Base-by-base conservation (phyloP, 805 yeast genomes). In the Saccharomycopsis sp. region DNA sequence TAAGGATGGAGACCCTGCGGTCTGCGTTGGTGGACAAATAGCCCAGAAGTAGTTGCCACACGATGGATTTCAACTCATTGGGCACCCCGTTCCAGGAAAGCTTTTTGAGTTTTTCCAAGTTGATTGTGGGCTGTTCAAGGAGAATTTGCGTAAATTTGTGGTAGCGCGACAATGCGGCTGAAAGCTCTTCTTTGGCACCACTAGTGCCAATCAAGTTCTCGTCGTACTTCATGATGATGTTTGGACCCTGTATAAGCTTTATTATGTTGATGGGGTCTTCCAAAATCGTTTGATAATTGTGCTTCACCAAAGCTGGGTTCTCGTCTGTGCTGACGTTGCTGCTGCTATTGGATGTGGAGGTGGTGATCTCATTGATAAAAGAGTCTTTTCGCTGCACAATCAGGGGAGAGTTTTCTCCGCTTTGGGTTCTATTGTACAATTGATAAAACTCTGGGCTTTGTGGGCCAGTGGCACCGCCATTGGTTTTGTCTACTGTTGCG, bases 21-120 rank as follows among this genome's bases (percentile, higher is more conserved):
- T 79, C 75, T 19, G 79, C 71, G 55, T 87, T 92, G 1, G 92
- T 75, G 1, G 98, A 96, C 27, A 89, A 63, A 57, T 92, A 92
- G 1, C 97, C 97, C 38, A 89, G 68, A 36, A 92, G 59, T 13
- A 88, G 62, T 61, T 86, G 94, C 98, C 98, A 92, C 9, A 83
- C 75, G 30, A 80, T 61, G 0, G 96, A 83, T 44, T 97, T 67
- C 43, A 87, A 67, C 43, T 77, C 79, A 9, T 71, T 63, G 0
- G 98, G 97, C 4, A 92, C 74, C 2, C 99, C 98, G 52, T 88
- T 82, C 97, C 98, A 92, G 13, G 96, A 73, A 38, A 87, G 68
- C 54, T 81, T 77, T 48, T 85, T 71, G 40, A 92, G 65, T 38
- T 79, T 87, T 36, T 67, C 69, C 44, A 84, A 58, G 49, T 85